Evolutionary conservation across 2,329 filamentous ascomycete species (phyloP).

Genomic region (Sclerotiophoma versabilis): DNA sequence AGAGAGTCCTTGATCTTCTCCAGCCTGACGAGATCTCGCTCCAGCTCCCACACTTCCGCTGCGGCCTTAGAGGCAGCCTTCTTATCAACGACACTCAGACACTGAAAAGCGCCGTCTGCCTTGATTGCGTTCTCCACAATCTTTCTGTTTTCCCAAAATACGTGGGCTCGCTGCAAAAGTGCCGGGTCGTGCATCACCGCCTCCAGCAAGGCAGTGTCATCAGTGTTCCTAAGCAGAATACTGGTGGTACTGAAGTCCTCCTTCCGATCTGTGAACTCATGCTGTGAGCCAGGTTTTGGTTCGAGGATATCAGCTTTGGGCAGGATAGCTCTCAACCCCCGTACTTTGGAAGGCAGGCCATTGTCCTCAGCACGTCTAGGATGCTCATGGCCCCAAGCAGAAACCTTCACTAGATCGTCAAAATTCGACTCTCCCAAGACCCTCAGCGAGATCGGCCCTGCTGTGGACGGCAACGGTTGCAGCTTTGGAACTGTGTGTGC

Average conservation of each 20-base stretch:
- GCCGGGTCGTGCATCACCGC: not conserved
- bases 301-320: not conserved
- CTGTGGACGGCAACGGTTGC: not conserved
- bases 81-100: not conserved
- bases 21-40: not conserved
- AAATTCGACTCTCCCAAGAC: not conserved
- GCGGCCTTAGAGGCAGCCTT: not conserved
- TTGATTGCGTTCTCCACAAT: not conserved
- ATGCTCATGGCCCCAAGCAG: not conserved
- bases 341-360: too few relatives aligned
- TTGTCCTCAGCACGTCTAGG: not conserved
- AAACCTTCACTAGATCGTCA: not conserved
- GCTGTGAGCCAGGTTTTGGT: too few relatives aligned
- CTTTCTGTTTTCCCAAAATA: not conserved
- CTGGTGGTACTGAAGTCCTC: not conserved
- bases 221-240: not conserved
- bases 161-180: not conserved
- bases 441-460: not conserved
- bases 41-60: slow-evolving; percentile 1
- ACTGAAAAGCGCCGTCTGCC: not conserved
- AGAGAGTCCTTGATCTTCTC: not conserved
- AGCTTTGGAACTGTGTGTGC: not conserved
- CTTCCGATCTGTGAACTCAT: not conserved
- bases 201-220: not conserved
- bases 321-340: not conserved